These are phyloP conservation scores for Rhizopus sp. DNA, from an alignment of 371 early-diverging fungal species.

Conservation along the genomic window DNA sequence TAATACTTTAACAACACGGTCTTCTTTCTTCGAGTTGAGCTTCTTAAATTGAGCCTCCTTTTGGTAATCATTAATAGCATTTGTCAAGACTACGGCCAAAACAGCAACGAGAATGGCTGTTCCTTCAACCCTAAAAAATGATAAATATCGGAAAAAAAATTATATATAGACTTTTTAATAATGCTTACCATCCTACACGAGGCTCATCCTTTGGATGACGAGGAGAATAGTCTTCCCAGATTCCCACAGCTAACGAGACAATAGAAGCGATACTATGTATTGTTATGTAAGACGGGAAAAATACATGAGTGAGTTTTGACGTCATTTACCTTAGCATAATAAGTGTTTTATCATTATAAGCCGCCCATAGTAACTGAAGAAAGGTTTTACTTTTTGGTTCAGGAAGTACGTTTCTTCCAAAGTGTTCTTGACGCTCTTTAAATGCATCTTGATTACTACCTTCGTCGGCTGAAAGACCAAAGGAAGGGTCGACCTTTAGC, in stretches of 20 bases:
- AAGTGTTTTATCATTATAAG: constrained; percentile 67
- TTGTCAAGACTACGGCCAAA: constrained; percentile 88
- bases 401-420: constrained; percentile 75
- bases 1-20: constrained; percentile 78
- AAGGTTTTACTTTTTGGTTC: constrained; percentile 64
- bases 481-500: constrained; percentile 63
- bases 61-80: constrained; percentile 95
- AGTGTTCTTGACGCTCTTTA: constrained; percentile 63
- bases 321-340: constrained; percentile 47
- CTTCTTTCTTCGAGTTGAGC: constrained; percentile 90
- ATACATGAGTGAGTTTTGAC: constrained; percentile 14
- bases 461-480: constrained; percentile 72
- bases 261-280: constrained; percentile 74
- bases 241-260: constrained; percentile 77
- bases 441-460: constrained; percentile 50
- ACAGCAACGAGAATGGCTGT: constrained; percentile 90
- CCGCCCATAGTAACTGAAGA: constrained; percentile 64
- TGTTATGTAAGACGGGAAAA: constrained; percentile 14
- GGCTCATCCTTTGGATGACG: constrained; percentile 62
- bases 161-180: not conserved
- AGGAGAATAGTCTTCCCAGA: constrained; percentile 70
- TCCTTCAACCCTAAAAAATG: constrained; percentile 71
- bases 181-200: constrained; percentile 64
- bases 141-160: not conserved
- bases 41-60: constrained; percentile 94